Evolutionary conservation across 78 protist genomes (phyloP).

Genomic region (Dictyostelium citrinum): DNA sequence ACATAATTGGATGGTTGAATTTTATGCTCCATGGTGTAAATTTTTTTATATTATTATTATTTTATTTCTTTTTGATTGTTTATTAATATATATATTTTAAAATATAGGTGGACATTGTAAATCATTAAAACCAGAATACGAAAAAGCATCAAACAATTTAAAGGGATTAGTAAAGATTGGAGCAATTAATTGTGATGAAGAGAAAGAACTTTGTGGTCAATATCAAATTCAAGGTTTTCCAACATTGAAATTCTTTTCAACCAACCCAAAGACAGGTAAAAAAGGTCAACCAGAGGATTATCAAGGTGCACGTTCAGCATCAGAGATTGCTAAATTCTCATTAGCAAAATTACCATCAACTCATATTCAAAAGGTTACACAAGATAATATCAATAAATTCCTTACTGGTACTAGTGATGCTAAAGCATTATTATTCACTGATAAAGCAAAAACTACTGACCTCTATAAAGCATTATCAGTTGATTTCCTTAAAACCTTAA

Average conservation of each 20-base stretch:
- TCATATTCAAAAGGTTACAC: conserved; percentile 20
- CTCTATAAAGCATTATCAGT: conserved; percentile 79
- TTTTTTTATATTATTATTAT: not conserved
- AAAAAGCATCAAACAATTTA: conserved; percentile 58
- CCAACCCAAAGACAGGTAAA: not conserved
- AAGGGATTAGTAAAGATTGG: conserved; percentile 77
- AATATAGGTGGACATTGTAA: conserved; percentile 70
- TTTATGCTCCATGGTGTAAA: conserved; percentile 84
- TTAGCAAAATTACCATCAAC: conserved; percentile 15
- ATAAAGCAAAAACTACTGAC: conserved; percentile 59
- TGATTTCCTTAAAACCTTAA: conserved; percentile 57
- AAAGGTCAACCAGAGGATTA: conserved; percentile 66
- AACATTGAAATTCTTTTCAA: conserved; percentile 78
- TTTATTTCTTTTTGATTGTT: not conserved
- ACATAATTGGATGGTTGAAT: conserved; percentile 78
- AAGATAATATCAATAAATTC: not conserved
- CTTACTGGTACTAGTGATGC: not conserved
- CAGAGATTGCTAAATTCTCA: conserved; percentile 1
- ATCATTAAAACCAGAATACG: conserved; percentile 69
- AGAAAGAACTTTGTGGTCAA: conserved; percentile 79
- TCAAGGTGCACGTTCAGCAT: conserved; percentile 64
- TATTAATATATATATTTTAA: no score
- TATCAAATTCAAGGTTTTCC: conserved; percentile 80
- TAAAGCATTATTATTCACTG: conserved; percentile 74
- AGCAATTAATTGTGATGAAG: conserved; percentile 83